Conservation (phyloP, 2,329 filamentous ascomycete genomes). For the Penicillium sp. region DNA sequence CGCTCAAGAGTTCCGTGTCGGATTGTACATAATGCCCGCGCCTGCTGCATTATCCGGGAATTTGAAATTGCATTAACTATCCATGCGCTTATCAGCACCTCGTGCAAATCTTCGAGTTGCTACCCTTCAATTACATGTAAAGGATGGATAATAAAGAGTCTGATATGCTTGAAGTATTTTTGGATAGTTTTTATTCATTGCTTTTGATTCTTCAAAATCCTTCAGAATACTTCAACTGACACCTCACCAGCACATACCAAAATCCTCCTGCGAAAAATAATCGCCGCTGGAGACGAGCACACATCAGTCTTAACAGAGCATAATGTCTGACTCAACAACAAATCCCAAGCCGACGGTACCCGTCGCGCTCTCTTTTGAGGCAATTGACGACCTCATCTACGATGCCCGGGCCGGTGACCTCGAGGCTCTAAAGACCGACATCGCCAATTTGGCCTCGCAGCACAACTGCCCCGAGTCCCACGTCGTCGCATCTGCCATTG, state of each 20-base stretch:
- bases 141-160: not conserved
- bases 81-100: slow-evolving; percentile 15
- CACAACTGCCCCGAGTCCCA: slow-evolving; percentile 58
- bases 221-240: slow-evolving; percentile 7
- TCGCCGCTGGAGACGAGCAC: slow-evolving; percentile 4
- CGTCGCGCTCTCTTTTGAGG: slow-evolving; percentile 61
- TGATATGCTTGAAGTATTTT: not conserved
- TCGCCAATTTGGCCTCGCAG: slow-evolving; percentile 58
- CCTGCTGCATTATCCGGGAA: not conserved
- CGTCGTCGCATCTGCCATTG: slow-evolving; percentile 65
- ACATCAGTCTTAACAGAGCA: not conserved
- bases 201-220: not conserved
- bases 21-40: not conserved
- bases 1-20: too few relatives aligned
- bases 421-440: slow-evolving; percentile 58
- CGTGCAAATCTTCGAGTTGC: slow-evolving; percentile 7
- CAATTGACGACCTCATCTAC: slow-evolving; percentile 90
- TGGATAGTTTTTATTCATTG: not conserved
- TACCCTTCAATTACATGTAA: not conserved
- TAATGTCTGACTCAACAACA: slow-evolving; percentile 15
- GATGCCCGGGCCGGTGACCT: slow-evolving; percentile 74
- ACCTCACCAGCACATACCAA: slow-evolving; percentile 8
- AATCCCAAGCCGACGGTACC: slow-evolving; percentile 24
- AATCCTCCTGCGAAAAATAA: slow-evolving; percentile 6
- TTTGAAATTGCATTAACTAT: not conserved